Conservation (phyloP, 2,329 filamentous ascomycete species). For the Hypocreales sp. region DNA sequence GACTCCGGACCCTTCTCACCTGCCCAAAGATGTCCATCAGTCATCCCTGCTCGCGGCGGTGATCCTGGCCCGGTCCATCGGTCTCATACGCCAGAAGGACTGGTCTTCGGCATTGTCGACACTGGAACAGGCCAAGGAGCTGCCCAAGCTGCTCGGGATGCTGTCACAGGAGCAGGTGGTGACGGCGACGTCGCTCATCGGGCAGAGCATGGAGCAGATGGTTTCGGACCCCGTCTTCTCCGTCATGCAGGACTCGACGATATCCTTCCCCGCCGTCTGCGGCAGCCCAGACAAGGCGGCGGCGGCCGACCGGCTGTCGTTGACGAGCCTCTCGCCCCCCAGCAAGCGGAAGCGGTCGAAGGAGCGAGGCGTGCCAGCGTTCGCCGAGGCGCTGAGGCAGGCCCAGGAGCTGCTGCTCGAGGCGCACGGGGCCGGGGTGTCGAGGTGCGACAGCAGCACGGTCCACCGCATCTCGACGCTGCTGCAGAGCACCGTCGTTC, state of each 20-base stretch:
- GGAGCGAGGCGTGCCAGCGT: slow-evolving; percentile 18
- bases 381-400: slow-evolving; percentile 44
- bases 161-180: slow-evolving; percentile 39
- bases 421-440: slow-evolving; percentile 41
- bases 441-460: slow-evolving; percentile 38
- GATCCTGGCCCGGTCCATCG: slow-evolving; percentile 23
- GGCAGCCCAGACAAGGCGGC: slow-evolving; percentile 23
- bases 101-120: slow-evolving; percentile 42
- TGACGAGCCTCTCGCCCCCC: slow-evolving; percentile 18
- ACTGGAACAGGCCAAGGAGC: slow-evolving; percentile 32
- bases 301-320: slow-evolving; percentile 18
- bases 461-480: slow-evolving; percentile 49
- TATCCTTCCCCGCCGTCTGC: slow-evolving; percentile 64
- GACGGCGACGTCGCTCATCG: slow-evolving; percentile 51
- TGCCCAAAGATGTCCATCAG: slow-evolving; percentile 18
- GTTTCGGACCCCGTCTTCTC: slow-evolving; percentile 72
- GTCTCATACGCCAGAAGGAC: slow-evolving; percentile 31
- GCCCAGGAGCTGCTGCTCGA: slow-evolving; percentile 52
- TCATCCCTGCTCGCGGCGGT: slow-evolving; percentile 19
- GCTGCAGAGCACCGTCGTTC: slow-evolving; percentile 48
- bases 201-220: slow-evolving; percentile 57
- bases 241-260: slow-evolving; percentile 80
- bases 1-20: slow-evolving; percentile 4
- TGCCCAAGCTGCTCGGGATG: slow-evolving; percentile 23
- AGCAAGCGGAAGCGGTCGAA: slow-evolving; percentile 17